Evolutionary conservation across 2,329 filamentous ascomycete genomes (phyloP).

Genomic region (Scortechinia acanthostroma): DNA sequence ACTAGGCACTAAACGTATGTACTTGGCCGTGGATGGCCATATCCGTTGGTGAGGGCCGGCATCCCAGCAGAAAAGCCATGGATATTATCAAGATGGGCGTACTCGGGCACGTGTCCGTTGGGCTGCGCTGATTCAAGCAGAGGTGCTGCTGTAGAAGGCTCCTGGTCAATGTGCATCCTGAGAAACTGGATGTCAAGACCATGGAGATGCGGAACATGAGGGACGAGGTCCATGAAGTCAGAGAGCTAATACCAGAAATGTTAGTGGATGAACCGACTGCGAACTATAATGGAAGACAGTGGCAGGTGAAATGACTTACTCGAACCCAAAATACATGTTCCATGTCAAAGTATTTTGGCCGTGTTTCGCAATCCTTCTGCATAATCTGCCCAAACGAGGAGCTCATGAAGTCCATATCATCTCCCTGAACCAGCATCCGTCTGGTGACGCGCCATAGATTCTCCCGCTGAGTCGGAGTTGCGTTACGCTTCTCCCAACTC

Average conservation of each 20-base stretch:
- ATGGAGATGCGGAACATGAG: conserved; percentile 34
- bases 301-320: conserved; percentile 16
- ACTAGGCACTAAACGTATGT: conserved; percentile 25
- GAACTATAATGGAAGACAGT: neutral
- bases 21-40: conserved; percentile 21
- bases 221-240: conserved; percentile 37
- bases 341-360: conserved; percentile 36
- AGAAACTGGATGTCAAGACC: conserved; percentile 21
- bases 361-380: conserved; percentile 28
- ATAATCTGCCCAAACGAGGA: conserved; percentile 26
- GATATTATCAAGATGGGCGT: too few relatives aligned
- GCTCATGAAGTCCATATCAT: conserved; percentile 21
- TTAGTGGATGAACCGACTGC: neutral
- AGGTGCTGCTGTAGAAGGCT: conserved; percentile 14
- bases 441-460: conserved; percentile 36
- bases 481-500: conserved; percentile 32
- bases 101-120: conserved; percentile 14
- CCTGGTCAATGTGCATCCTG: conserved; percentile 27
- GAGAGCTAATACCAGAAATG: conserved; percentile 26
- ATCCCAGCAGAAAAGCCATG: neutral
- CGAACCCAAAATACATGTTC: conserved; percentile 40
- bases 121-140: conserved; percentile 11
- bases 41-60: conserved; percentile 19
- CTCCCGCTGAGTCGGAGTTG: conserved; percentile 28
- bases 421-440: conserved; percentile 30